Evolutionary conservation across 352 stramenopile genomes (phyloP), one percentile per base, ranked within the genome.

Genomic region (Phytophthora parvispora): DNA sequence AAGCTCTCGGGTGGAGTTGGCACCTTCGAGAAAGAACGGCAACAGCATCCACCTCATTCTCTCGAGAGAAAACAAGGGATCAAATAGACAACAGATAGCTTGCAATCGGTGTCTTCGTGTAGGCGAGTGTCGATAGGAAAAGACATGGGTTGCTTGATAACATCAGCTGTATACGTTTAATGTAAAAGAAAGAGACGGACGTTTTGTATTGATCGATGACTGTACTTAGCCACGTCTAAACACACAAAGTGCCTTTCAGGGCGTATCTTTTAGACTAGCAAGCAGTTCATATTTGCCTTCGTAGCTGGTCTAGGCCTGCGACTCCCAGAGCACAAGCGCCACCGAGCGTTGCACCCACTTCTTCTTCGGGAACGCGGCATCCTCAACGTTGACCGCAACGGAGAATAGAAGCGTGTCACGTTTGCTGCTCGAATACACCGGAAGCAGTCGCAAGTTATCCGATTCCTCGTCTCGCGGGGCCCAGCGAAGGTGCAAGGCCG

Each of bases 311-410:
- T 83, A 88, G 18, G 57, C 60, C 27, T 79, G 69, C 20, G 84
- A 72, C 60, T 97, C 84, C 89, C 88, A 97, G 12, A 95, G 77
- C 59, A 91, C 80, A 62, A 97, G 77, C 36, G 88, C 90, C 18
- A 97, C 86, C 0, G 87, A 91, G 25, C 90, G 88, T 65, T 97
- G 86, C 28, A 93, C 77, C 90, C 90, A 97, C 64, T 91, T 79
- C 53, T 65, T 88, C 48, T 75, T 75, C 20, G 78, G 71, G 68
- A 92, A 93, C 42, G 79, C 53, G 6, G 64, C 38, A 22, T 77
- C 68, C 38, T 93, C 78, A 24, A 80, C 78, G 28, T 79, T 66
- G 1, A 98, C 85, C 1, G 80, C 77, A 38, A 98, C 89, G 4
- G 93, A 94, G 63, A 96, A 96, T 38, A 98, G 77, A 22, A 98